Conservation (phyloP, 2,329 filamentous ascomycete species). For the Dothistroma septosporum region DNA sequence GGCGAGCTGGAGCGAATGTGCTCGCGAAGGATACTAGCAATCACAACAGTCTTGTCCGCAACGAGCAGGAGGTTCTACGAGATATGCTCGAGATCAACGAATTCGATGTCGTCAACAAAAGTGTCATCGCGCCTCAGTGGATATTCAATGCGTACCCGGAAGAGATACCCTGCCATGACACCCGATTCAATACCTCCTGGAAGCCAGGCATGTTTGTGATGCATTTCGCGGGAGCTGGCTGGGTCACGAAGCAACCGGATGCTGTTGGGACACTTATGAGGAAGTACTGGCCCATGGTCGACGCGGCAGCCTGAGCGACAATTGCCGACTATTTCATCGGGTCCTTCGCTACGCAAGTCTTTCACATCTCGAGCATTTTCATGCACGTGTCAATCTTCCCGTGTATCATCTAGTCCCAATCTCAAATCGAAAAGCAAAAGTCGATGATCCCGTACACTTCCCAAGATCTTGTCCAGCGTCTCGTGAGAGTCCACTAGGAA, state of each 20-base stretch:
- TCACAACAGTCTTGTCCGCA: constrained; percentile 21
- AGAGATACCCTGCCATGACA: constrained; percentile 39
- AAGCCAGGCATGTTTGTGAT: constrained; percentile 33
- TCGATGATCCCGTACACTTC: too few species aligned
- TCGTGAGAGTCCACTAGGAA: too few species aligned
- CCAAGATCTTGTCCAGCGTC: too few species aligned
- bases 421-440: too few species aligned
- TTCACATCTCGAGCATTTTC: too few species aligned
- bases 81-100: constrained; percentile 27
- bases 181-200: constrained; percentile 29
- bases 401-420: too few species aligned
- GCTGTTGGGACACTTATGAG: background rate
- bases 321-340: too few species aligned
- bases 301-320: too few species aligned
- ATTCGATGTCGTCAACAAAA: constrained; percentile 6
- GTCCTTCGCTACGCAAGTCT: too few species aligned
- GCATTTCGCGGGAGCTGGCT: background rate
- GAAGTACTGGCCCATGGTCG: background rate
- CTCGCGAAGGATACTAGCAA: constrained; percentile 17
- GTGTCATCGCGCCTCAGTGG: constrained; percentile 34
- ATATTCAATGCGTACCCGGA: constrained; percentile 40
- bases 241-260: background rate
- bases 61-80: constrained; percentile 40
- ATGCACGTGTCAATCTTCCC: too few species aligned
- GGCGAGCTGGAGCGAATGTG: constrained; percentile 17